Evolutionary conservation across 2,329 filamentous ascomycete species (phyloP).

Genomic region (Fusarium sp.): DNA sequence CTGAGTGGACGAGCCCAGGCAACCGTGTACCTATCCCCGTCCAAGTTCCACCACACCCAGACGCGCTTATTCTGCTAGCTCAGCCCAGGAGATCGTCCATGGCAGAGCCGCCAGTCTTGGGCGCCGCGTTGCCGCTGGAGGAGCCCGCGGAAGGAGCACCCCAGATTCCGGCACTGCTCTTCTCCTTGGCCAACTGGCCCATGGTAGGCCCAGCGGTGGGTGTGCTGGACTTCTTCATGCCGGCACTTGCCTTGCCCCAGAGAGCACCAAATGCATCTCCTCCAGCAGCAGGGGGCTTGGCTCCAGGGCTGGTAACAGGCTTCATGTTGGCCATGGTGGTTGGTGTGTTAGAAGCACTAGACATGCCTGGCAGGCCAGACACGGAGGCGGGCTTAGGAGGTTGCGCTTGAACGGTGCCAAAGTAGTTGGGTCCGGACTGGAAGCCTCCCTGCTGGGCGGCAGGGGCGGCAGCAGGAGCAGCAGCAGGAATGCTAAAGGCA

Average conservation of each 20-base stretch:
- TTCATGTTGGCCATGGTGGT: constrained; percentile 57
- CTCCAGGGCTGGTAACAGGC: constrained; percentile 55
- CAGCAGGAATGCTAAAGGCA: constrained; percentile 58
- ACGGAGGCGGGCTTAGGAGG: constrained; percentile 45
- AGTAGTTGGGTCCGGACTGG: constrained; percentile 89
- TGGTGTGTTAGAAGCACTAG: constrained; percentile 49
- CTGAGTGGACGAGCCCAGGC: constrained; percentile 9
- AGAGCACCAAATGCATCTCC: constrained; percentile 91
- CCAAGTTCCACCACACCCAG: constrained; percentile 12
- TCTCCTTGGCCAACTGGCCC: constrained; percentile 96
- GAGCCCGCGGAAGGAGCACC: constrained; percentile 67
- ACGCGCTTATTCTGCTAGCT: constrained; percentile 19
- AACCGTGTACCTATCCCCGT: constrained; percentile 17
- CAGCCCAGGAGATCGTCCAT: constrained; percentile 60
- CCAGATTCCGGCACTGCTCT: constrained; percentile 94
- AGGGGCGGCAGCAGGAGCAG: constrained; percentile 48
- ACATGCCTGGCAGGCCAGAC: constrained; percentile 42
- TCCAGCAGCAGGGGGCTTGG: constrained; percentile 65
- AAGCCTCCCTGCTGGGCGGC: constrained; percentile 67
- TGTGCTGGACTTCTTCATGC: constrained; percentile 75
- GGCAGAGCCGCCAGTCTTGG: constrained; percentile 49
- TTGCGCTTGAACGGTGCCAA: constrained; percentile 74
- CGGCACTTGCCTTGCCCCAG: constrained; percentile 77
- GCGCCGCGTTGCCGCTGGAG: constrained; percentile 40
- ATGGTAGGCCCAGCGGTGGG: constrained; percentile 75